These are phyloP conservation scores for Schwanniomyces pseudopolymorphus DNA, from an alignment of 805 yeast species.

Conservation along the genomic window DNA sequence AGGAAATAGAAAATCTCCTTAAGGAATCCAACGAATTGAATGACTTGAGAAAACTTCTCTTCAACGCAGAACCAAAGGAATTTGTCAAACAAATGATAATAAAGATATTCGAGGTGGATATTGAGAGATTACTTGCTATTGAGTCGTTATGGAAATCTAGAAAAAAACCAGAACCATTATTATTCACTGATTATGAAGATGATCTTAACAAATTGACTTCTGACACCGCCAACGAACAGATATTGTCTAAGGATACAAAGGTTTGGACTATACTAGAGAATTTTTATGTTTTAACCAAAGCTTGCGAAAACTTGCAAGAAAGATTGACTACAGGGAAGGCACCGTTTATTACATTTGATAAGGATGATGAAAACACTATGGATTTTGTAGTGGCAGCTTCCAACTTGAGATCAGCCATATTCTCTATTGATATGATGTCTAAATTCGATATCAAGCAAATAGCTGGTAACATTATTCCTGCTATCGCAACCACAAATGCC, in stretches of 20 bases:
- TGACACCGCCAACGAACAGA: slow-evolving; percentile 16
- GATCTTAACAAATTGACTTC: slow-evolving; percentile 13
- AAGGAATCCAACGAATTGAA: slow-evolving; percentile 67
- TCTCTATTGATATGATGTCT: slow-evolving; percentile 67
- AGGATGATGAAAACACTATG: slow-evolving; percentile 91
- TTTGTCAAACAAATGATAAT: slow-evolving; percentile 46
- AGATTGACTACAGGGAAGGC: slow-evolving; percentile 42
- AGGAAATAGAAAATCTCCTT: slow-evolving; percentile 62
- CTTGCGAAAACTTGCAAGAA: slow-evolving; percentile 49
- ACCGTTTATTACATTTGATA: slow-evolving; percentile 67
- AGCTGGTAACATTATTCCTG: slow-evolving; percentile 98
- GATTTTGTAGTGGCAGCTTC: slow-evolving; percentile 86
- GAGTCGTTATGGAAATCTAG: slow-evolving; percentile 79
- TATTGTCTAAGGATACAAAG: slow-evolving; percentile 37
- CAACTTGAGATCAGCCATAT: slow-evolving; percentile 69
- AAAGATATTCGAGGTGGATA: slow-evolving; percentile 72
- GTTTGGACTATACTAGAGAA: slow-evolving; percentile 67
- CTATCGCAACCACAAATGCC: slow-evolving; percentile 97
- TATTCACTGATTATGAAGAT: slow-evolving; percentile 19
- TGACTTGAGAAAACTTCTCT: slow-evolving; percentile 26
- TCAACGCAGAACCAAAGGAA: slow-evolving; percentile 10
- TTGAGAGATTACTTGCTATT: slow-evolving; percentile 66
- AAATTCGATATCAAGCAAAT: slow-evolving; percentile 89
- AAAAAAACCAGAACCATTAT: slow-evolving; percentile 64
- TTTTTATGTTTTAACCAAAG: slow-evolving; percentile 52